Conservation (phyloP, 2,329 filamentous ascomycete species). For the Fusarium drepaniforme region DNA sequence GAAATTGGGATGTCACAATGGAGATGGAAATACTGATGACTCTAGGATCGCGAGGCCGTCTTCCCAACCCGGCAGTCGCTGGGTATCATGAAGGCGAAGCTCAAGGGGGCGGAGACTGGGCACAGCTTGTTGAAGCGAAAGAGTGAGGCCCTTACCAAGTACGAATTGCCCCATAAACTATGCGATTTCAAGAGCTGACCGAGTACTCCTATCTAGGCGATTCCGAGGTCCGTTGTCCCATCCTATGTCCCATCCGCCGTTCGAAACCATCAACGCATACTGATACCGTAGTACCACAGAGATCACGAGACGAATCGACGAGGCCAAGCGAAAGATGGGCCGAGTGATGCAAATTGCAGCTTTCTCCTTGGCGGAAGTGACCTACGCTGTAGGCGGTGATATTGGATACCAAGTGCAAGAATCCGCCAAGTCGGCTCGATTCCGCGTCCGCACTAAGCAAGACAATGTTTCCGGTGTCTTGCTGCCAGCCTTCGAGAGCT, state of each 20-base stretch:
- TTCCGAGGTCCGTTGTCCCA: conserved; percentile 76
- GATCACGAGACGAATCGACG: conserved; percentile 96
- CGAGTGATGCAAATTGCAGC: conserved; percentile 99
- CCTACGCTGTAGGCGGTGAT: conserved; percentile 94
- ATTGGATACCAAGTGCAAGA: conserved; percentile 98
- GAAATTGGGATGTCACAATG: not conserved
- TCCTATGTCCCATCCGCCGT: not conserved
- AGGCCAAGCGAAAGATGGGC: conserved; percentile 99
- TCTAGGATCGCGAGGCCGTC: conserved; percentile 91
- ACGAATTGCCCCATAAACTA: conserved; percentile 47
- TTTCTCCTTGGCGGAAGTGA: conserved; percentile 97
- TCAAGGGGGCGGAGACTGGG: conserved; percentile 92
- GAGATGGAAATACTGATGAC: conserved; percentile 25
- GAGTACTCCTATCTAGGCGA: conserved; percentile 67
- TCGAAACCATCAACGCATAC: conserved; percentile 20
- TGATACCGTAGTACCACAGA: conserved; percentile 64
- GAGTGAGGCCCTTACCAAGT: conserved; percentile 98
- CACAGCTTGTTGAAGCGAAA: conserved; percentile 97
- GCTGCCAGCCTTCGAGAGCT: conserved; percentile 93
- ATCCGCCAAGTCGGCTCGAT: conserved; percentile 91
- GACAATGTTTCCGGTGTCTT: conserved; percentile 99
- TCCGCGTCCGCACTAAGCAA: conserved; percentile 93
- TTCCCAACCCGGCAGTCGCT: conserved; percentile 98
- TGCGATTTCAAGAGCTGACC: not conserved
- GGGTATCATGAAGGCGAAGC: conserved; percentile 96